Evolutionary conservation across 345 rosid species (phyloP).

Genomic region (Crucihimalaya himalaica): DNA sequence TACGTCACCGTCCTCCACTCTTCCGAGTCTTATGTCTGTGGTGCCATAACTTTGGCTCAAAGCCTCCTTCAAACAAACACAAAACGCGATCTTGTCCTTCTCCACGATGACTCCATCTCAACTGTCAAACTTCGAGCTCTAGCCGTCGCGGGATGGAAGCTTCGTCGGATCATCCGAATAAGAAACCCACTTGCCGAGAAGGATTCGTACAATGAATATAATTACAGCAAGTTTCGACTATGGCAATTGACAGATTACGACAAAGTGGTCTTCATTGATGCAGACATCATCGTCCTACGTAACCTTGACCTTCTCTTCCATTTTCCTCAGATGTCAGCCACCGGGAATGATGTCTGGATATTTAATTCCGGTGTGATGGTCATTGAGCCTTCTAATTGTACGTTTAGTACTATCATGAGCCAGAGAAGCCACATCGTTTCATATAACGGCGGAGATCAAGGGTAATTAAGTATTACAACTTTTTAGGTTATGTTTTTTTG

Average conservation of each 20-base stretch:
- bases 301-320: slow-evolving; percentile 78
- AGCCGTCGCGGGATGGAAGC: slow-evolving; percentile 74
- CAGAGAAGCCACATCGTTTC: slow-evolving; percentile 66
- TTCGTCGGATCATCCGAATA: slow-evolving; percentile 64
- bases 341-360: slow-evolving; percentile 82
- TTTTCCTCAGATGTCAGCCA: slow-evolving; percentile 88
- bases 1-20: slow-evolving; percentile 93
- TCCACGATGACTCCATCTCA: slow-evolving; percentile 76
- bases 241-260: slow-evolving; percentile 91
- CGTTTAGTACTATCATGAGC: slow-evolving; percentile 63
- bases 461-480: slow-evolving; percentile 42
- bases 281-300: slow-evolving; percentile 79
- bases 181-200: slow-evolving; percentile 80
- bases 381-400: slow-evolving; percentile 94
- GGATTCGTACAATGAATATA: slow-evolving; percentile 76
- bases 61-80: slow-evolving; percentile 82
- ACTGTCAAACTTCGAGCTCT: slow-evolving; percentile 61
- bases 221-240: slow-evolving; percentile 86
- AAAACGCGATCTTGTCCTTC: slow-evolving; percentile 80
- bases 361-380: slow-evolving; percentile 97
- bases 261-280: slow-evolving; percentile 82
- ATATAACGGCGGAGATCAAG: slow-evolving; percentile 96
- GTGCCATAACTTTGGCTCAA: slow-evolving; percentile 85
- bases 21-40: slow-evolving; percentile 81
- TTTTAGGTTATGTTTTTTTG: too few relatives aligned